Conservation (phyloP, 75 land plant species). For the Adiantum capillusveneris region DNA sequence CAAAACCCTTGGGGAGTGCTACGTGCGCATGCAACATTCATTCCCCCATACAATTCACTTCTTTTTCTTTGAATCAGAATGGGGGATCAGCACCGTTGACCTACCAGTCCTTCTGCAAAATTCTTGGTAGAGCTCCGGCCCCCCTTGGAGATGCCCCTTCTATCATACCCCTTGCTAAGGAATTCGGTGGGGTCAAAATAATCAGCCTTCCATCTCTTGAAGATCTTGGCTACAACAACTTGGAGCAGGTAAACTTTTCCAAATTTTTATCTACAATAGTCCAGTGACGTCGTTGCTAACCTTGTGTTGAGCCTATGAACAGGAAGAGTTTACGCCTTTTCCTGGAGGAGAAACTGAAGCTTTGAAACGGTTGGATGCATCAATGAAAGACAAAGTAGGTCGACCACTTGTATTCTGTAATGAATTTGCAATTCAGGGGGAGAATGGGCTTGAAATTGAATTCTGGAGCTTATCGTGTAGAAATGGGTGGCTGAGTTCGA, state of each 20-base stretch:
- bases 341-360: slow-evolving; percentile 84
- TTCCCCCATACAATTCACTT: too few relatives aligned
- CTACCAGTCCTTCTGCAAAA: slow-evolving; percentile 75
- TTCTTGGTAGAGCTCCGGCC: slow-evolving; percentile 52
- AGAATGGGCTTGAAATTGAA: neutral
- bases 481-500: slow-evolving; percentile 93
- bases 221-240: slow-evolving; percentile 64
- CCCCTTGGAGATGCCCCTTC: slow-evolving; percentile 40
- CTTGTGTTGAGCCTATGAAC: too few relatives aligned
- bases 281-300: too few relatives aligned
- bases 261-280: neutral
- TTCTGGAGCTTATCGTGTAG: slow-evolving; percentile 14
- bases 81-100: slow-evolving; percentile 79
- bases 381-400: slow-evolving; percentile 53
- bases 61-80: slow-evolving; percentile 48
- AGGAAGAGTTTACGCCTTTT: slow-evolving; percentile 69
- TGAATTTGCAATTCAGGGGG: neutral
- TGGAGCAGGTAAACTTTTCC: slow-evolving; percentile 18
- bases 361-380: slow-evolving; percentile 51
- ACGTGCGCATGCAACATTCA: too few relatives aligned
- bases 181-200: slow-evolving; percentile 23
- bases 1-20: too few relatives aligned
- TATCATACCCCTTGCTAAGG: slow-evolving; percentile 53
- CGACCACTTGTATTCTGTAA: too few relatives aligned
- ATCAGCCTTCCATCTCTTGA: slow-evolving; percentile 48